Base-by-base conservation (phyloP, 257 asterid genomes). In the Plantago major region DNA sequence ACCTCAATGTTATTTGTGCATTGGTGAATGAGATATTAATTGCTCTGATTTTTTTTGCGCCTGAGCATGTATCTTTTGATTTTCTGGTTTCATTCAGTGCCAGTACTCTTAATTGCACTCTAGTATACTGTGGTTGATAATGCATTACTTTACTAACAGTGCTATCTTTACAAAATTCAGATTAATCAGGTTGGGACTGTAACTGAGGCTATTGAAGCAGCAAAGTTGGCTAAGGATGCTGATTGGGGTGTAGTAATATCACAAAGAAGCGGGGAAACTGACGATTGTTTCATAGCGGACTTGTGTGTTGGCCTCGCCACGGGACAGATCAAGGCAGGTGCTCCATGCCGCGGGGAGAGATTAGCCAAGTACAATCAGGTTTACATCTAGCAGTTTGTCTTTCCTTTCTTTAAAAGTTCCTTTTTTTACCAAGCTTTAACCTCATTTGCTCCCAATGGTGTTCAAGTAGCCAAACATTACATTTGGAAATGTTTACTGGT, bases 321-420 rank as follows among this genome's bases (percentile, higher is more conserved):
- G 62, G 89, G 90, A 68, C 99, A 87, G 82, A 80, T 93, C 60
- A 89, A 93, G 82, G 95, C 96, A 26, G 99, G 99, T 55, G 97
- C 95, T 16, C 97, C 99, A 70, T 85, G 96, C 79, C 89, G 96
- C 67, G 99, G 99, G 58, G 99, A 93, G 80, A 84, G 99, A 71
- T 79, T 93, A 69, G 89, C 94, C 0, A 89, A 93, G 85, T 89
- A 93, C 83, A 93, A 93, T 78, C 99, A 89, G 97, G 99, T 92
- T 55, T 22, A 30, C 52, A 66, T 57, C 63, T 71, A 68, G 18
- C 47, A 28, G 26, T 22, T 22, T 22, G n/a, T 22, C 26, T 22
- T 22, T 22, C 26, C 17, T 15, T 48, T 12, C 19, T 33, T 33
- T 5, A 4, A 5, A 7, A 33, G 40, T 7, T 33, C 8, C 40